Percentiles rank a stretch among this genome's conserved stretches.
These are phyloP conservation scores for Panus rudis DNA, from an alignment of 768 basidiomycete genomes.

Conservation along the genomic window DNA sequence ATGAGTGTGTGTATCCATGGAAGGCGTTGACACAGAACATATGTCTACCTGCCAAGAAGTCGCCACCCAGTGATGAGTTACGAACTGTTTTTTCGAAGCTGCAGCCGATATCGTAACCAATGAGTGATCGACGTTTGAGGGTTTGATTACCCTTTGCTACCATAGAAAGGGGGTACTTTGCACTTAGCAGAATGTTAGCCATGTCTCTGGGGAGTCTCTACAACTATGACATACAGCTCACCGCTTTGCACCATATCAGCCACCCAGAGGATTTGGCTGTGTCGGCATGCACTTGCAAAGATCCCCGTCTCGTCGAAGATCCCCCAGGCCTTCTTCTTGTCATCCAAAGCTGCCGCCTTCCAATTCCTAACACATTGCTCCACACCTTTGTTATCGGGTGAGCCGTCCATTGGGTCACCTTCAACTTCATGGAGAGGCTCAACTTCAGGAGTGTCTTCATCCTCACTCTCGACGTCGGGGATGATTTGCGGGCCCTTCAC, in stretches of 20 bases:
- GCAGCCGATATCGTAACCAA: slow-evolving; percentile 18
- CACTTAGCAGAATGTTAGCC: slow-evolving; percentile 7
- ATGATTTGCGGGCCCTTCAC: too few relatives aligned
- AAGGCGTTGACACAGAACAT: slow-evolving; percentile 21
- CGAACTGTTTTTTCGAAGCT: slow-evolving; percentile 8
- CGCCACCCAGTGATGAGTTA: slow-evolving; percentile 6
- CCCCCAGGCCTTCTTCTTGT: slow-evolving; percentile 27
- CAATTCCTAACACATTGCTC: slow-evolving; percentile 24
- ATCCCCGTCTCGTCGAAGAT: slow-evolving; percentile 32
- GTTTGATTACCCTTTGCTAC: slow-evolving; percentile 3
- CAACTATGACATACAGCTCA: slow-evolving; percentile 12
- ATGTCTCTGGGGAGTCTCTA: not conserved
- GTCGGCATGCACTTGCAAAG: slow-evolving; percentile 24
- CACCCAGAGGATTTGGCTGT: slow-evolving; percentile 15
- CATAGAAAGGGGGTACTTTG: slow-evolving; percentile 17
- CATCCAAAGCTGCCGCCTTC: slow-evolving; percentile 24
- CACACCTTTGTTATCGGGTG: slow-evolving; percentile 4
- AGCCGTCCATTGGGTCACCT: slow-evolving; percentile 14
- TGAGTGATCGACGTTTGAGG: not conserved
- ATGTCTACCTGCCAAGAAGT: not conserved
- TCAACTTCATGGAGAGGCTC: too few relatives aligned
- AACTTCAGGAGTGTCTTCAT: not conserved
- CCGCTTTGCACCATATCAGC: slow-evolving; percentile 13
- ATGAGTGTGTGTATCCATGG: slow-evolving; percentile 30
- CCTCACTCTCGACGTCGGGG: too few relatives aligned